Base-by-base conservation (phyloP, 441 rosid genomes). In the Gossypium aridum region DNA sequence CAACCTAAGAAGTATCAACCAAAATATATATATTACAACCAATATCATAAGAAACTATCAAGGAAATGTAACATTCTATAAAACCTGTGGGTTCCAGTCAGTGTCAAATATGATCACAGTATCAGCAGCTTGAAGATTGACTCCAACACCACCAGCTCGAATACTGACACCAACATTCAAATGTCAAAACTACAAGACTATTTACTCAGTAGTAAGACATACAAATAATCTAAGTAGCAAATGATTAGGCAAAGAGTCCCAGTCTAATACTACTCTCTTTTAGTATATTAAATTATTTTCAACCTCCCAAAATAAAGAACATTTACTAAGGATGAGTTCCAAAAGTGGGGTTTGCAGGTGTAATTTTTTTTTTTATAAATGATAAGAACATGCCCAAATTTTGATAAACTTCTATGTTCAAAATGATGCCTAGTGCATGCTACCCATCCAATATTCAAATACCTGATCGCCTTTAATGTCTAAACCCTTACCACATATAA, bases 141-240 rank as follows among this genome's bases (percentile, higher is more conserved):
- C 97, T 72, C 98, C 98, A 76, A 94, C 98, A 72, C 98, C 98
- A 79, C 98, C 98, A 79, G 98, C 98, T 31, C 98, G 97, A 83
- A 94, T 94, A 83, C 98, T 93, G 77, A 80, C 59, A 77, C 75
- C 76, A 79, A 76, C 23, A 53, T 59, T 74, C 43, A 66, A 77
- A 75, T 34, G 65, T 83, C 83, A 83, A 75, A 43, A 55, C 39
- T 13, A 43, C 70, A 68, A 76, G 66, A 75, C 77, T 51, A 26
- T 69, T 68, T 69, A 53, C 16, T 69, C 23, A 12, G 26, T 26
- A 26, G 61, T 53, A 4, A 69, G 45, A 51, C 22, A 68, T 2
- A 16, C 60, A 7, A 54, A 68, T 2, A 25, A 26, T 12, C 60
- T 51, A 49, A 26, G 43, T 37, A 68, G 23, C 12, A 25, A 51